These are phyloP conservation scores for Acacia confusa DNA, from an alignment of 306 rosid genomes.

Conservation along the genomic window DNA sequence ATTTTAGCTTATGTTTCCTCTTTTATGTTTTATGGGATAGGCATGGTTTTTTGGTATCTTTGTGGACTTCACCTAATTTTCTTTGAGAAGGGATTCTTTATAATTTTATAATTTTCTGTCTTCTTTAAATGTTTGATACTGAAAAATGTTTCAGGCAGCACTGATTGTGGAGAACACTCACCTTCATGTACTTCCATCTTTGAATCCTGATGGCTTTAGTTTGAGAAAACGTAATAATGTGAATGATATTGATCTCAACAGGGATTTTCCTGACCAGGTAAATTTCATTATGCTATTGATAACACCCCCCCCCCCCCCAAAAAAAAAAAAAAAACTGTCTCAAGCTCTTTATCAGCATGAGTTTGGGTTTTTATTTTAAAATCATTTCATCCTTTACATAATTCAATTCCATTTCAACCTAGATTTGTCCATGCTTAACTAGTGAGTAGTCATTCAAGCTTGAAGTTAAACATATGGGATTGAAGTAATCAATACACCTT, in stretches of 20 bases:
- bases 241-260: constrained; percentile 78
- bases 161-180: constrained; percentile 78
- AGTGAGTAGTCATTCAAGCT: neutral
- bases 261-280: constrained; percentile 99
- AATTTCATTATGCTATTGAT: neutral
- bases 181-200: constrained; percentile 94
- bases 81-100: neutral
- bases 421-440: neutral
- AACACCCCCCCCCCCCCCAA: neutral
- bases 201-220: constrained; percentile 95
- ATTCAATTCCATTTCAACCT: neutral
- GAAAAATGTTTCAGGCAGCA: constrained; percentile 60
- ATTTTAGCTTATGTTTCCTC: neutral
- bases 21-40: neutral
- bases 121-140: constrained; percentile 20
- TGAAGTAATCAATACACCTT: neutral
- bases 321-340: neutral
- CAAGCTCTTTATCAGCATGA: constrained; percentile 14
- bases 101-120: constrained; percentile 18
- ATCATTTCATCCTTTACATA: neutral
- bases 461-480: neutral
- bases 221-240: constrained; percentile 82
- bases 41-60: neutral
- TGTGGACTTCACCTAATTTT: neutral
- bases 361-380: constrained; percentile 23